Evolutionary conservation across 208 protist genomes (phyloP).

Genomic region (Leishmania tarentolae): DNA sequence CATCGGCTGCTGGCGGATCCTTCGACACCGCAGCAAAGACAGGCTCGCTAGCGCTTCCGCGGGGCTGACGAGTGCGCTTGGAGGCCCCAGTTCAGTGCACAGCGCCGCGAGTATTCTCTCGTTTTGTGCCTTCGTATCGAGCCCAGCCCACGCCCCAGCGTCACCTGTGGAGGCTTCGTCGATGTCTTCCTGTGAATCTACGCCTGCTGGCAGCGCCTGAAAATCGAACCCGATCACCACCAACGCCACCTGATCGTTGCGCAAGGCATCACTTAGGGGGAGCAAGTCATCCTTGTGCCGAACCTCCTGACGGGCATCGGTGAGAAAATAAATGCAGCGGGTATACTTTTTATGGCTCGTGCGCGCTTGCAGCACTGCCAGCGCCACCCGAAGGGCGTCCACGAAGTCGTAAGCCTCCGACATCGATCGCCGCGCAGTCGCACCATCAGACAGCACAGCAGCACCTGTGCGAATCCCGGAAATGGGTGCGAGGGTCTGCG

Average conservation of each 20-base stretch:
- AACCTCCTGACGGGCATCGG: slow-evolving; percentile 76
- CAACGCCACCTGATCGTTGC: slow-evolving; percentile 50
- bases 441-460: not conserved
- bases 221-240: slow-evolving; percentile 85
- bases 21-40: slow-evolving; percentile 29
- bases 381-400: slow-evolving; percentile 83
- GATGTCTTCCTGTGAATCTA: slow-evolving; percentile 7
- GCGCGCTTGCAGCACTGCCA: slow-evolving; percentile 66
- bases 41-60: slow-evolving; percentile 48
- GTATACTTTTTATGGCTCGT: slow-evolving; percentile 50
- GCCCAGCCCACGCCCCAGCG: slow-evolving; percentile 12
- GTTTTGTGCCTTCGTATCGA: slow-evolving; percentile 56
- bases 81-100: slow-evolving; percentile 32
- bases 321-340: slow-evolving; percentile 89
- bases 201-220: slow-evolving; percentile 10
- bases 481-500: slow-evolving; percentile 12
- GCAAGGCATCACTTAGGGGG: slow-evolving; percentile 46
- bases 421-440: not conserved
- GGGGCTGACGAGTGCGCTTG: slow-evolving; percentile 48
- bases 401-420: slow-evolving; percentile 59
- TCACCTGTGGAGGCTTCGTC: not conserved
- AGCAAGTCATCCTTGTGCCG: slow-evolving; percentile 63
- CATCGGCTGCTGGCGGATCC: slow-evolving; percentile 47
- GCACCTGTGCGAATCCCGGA: not conserved
- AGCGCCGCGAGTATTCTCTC: slow-evolving; percentile 63